Percentiles rank a stretch among this genome's conserved stretches.
Evolutionary conservation across 177 flowering plant species (phyloP).

Genomic region (Telopea speciosissima): DNA sequence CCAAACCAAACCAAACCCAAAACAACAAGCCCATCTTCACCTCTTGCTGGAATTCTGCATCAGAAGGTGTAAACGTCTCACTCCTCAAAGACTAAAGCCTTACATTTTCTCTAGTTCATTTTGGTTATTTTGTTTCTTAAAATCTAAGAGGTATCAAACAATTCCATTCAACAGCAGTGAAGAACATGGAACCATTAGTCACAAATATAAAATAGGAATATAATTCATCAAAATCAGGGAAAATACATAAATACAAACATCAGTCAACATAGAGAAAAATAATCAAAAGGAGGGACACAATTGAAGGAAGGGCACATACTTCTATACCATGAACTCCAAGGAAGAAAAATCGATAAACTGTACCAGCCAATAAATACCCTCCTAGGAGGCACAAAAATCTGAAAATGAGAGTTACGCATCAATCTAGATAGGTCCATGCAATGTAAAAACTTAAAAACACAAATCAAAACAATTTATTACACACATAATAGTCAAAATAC

Average conservation of each 20-base stretch:
- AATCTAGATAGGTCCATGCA: not conserved
- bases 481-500: slow-evolving; percentile 12
- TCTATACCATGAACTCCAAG: slow-evolving; percentile 71
- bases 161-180: not conserved
- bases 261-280: too few relatives aligned
- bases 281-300: not conserved
- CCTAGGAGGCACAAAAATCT: slow-evolving; percentile 73
- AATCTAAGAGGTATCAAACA: not conserved
- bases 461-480: slow-evolving; percentile 1
- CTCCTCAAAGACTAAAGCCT: too few relatives aligned
- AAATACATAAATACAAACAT: not conserved
- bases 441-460: not conserved
- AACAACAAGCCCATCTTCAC: too few relatives aligned
- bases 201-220: not conserved
- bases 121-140: too few relatives aligned
- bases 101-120: too few relatives aligned
- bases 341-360: slow-evolving; percentile 57
- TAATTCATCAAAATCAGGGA: not conserved
- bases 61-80: not conserved
- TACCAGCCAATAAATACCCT: slow-evolving; percentile 65
- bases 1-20: too few relatives aligned
- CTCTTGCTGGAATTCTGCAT: too few relatives aligned
- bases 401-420: slow-evolving; percentile 20
- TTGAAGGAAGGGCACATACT: slow-evolving; percentile 38
- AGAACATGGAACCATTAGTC: not conserved